These are phyloP conservation scores for Vigna unguiculata DNA, from an alignment of 306 rosid species.

Conservation along the genomic window DNA sequence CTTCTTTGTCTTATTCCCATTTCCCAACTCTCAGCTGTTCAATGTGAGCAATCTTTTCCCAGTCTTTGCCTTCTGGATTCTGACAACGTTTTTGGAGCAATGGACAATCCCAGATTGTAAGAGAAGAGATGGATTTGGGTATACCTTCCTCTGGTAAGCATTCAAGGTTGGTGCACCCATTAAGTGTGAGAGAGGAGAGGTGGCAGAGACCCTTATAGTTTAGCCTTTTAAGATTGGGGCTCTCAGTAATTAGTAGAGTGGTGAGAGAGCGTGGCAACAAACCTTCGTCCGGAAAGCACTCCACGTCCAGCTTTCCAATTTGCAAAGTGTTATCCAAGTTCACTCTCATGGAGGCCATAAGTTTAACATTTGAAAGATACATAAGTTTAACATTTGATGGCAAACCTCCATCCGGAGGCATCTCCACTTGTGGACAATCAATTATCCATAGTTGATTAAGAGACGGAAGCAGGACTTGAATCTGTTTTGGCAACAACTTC, in stretches of 20 bases:
- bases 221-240: not conserved
- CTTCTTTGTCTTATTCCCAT: not conserved
- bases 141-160: not conserved
- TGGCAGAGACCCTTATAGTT: not conserved
- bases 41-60: not conserved
- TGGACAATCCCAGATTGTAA: not conserved
- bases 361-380: not conserved
- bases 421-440: not conserved
- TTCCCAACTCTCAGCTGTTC: not conserved
- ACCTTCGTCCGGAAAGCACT: not conserved
- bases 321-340: too few species aligned
- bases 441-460: not conserved
- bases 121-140: not conserved
- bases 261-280: not conserved
- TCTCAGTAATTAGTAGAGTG: fast-evolving
- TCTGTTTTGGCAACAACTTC: not conserved
- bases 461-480: not conserved
- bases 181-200: not conserved
- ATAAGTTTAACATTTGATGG: not conserved
- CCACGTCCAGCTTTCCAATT: not conserved
- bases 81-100: not conserved
- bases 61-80: not conserved
- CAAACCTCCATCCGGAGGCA: not conserved
- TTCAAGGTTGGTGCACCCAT: not conserved
- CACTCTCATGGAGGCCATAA: not conserved